Evolutionary conservation across 129 eudicot genomes (phyloP).

Genomic region (Ambrosia artemisiifolia): DNA sequence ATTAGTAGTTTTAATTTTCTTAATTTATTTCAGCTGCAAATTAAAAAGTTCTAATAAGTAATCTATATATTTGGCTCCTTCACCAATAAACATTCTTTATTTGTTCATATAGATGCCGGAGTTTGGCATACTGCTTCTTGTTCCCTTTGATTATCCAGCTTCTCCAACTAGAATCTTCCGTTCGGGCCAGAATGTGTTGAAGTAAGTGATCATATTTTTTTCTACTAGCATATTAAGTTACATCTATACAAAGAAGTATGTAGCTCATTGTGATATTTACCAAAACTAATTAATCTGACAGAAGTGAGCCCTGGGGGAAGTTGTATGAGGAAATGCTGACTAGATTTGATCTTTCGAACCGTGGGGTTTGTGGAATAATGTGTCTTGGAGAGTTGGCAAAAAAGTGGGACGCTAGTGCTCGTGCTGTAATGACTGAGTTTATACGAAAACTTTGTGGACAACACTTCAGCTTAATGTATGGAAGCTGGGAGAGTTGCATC

Average conservation of each 20-base stretch:
- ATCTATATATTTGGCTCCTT: neutral
- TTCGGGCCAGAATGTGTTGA: neutral
- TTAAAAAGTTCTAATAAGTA: no score
- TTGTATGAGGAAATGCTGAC: slow-evolving; percentile 18
- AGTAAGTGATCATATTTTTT: slow-evolving; percentile 28
- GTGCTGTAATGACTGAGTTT: slow-evolving; percentile 18
- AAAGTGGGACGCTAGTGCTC: slow-evolving; percentile 38
- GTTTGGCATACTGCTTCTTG: slow-evolving; percentile 27
- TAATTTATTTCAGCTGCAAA: no score
- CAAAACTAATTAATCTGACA: neutral
- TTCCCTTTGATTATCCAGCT: slow-evolving; percentile 37
- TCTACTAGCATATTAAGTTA: neutral
- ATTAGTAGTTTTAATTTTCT: neutral
- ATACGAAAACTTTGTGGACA: slow-evolving; percentile 20
- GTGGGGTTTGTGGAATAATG: slow-evolving; percentile 4
- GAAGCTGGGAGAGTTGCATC: slow-evolving; percentile 16
- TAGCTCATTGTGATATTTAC: neutral
- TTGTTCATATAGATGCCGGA: slow-evolving; percentile 22
- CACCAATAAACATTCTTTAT: neutral
- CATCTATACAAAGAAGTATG: neutral
- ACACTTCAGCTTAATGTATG: slow-evolving; percentile 4
- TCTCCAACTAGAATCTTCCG: slow-evolving; percentile 24
- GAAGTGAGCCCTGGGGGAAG: slow-evolving; percentile 18
- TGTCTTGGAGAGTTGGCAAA: slow-evolving; percentile 34
- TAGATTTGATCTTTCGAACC: slow-evolving; percentile 16